Evolutionary conservation across 768 basidiomycete species (phyloP).

Genomic region (Leccinum arenicola): DNA sequence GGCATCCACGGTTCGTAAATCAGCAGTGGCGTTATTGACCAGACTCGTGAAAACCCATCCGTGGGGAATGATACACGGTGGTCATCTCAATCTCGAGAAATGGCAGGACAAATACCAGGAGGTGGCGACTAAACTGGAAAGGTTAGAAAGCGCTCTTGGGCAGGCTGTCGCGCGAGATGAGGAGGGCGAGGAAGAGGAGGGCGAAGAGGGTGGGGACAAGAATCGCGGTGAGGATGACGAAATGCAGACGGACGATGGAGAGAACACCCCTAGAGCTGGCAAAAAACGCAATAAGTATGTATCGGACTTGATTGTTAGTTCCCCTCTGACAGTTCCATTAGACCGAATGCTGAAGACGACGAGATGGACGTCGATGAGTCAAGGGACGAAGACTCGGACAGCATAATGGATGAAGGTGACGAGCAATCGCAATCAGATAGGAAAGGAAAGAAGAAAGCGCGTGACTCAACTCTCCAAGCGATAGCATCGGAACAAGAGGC

Average conservation of each 20-base stretch:
- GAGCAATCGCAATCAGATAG: conserved; percentile 35
- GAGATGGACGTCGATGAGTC: conserved; percentile 60
- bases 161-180: conserved; percentile 54
- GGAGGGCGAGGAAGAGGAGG: conserved; percentile 29
- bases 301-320: background rate
- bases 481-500: conserved; percentile 71
- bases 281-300: conserved; percentile 33
- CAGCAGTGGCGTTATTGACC: conserved; percentile 71
- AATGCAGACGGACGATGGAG: conserved; percentile 25
- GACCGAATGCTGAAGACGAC: conserved; percentile 31
- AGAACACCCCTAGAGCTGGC: conserved; percentile 27
- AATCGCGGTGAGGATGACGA: conserved; percentile 35
- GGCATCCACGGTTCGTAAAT: conserved; percentile 81
- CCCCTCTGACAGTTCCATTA: conserved; percentile 12
- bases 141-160: conserved; percentile 65
- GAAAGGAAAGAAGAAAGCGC: conserved; percentile 47
- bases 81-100: conserved; percentile 63
- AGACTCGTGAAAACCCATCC: conserved; percentile 85
- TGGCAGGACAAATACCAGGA: conserved; percentile 74
- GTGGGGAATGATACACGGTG: conserved; percentile 82
- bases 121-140: conserved; percentile 61
- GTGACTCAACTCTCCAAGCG: conserved; percentile 57
- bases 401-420: conserved; percentile 39
- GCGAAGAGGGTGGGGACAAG: conserved; percentile 37
- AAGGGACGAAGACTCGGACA: conserved; percentile 33